These are phyloP conservation scores for Fusarium chuoi DNA, from an alignment of 2,329 filamentous ascomycete genomes.

Conservation along the genomic window DNA sequence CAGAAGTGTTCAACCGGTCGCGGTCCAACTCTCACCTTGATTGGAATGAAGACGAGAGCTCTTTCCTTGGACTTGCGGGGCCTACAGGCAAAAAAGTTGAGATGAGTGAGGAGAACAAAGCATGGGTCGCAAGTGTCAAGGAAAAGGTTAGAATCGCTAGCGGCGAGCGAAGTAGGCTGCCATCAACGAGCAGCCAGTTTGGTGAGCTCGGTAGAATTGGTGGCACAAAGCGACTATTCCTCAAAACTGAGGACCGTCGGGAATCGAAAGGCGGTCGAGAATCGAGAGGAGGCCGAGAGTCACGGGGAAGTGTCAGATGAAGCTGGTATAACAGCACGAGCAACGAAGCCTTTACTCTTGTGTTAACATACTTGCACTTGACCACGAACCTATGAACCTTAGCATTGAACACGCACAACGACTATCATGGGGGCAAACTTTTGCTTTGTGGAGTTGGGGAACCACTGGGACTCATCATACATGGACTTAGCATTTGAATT, in stretches of 20 bases:
- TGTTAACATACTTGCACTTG: conserved; percentile 11
- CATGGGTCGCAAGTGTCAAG: conserved; percentile 86
- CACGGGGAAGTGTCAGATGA: conserved; percentile 36
- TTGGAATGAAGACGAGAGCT: conserved; percentile 69
- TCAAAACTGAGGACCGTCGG: conserved; percentile 50
- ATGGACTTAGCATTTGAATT: conserved; percentile 37
- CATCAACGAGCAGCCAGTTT: conserved; percentile 56
- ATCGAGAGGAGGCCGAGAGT: conserved; percentile 27
- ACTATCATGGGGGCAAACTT: conserved; percentile 31
- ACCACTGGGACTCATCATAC: conserved; percentile 34
- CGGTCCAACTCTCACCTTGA: conserved; percentile 64
- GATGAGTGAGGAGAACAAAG: conserved; percentile 77
- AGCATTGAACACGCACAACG: conserved; percentile 33
- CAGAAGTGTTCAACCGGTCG: conserved; percentile 58
- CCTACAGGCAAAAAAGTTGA: conserved; percentile 72
- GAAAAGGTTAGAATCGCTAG: conserved; percentile 80
- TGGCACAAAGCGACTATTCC: conserved; percentile 76
- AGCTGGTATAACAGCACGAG: conserved; percentile 2
- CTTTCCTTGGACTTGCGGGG: conserved; percentile 74
- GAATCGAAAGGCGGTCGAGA: conserved; percentile 28
- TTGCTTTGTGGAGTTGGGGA: conserved; percentile 43
- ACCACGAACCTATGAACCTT: conserved; percentile 26
- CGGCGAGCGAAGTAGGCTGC: conserved; percentile 58
- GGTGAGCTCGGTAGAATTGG: conserved; percentile 78
- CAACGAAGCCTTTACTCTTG: conserved; percentile 15